Conservation (phyloP, 208 protist genomes). For the Leishmania tarentolae region DNA sequence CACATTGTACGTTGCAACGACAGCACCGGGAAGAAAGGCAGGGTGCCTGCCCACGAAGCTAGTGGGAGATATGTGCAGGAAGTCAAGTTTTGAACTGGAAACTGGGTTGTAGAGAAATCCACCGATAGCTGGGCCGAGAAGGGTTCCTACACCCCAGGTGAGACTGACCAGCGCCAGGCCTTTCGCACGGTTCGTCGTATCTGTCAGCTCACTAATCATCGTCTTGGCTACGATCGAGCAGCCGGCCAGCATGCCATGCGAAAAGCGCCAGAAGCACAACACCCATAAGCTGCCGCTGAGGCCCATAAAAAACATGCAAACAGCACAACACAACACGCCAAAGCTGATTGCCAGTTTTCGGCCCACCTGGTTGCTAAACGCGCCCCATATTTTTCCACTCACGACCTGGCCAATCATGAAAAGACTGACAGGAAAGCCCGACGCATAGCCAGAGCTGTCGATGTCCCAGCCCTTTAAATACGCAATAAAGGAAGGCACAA, state of each 20-base stretch:
- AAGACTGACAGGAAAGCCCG: slow-evolving; percentile 67
- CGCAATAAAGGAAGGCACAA: slow-evolving; percentile 66
- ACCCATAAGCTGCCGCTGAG: slow-evolving; percentile 56
- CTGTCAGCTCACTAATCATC: slow-evolving; percentile 83
- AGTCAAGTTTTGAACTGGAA: slow-evolving; percentile 22
- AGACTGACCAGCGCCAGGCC: slow-evolving; percentile 98
- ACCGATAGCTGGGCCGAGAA: slow-evolving; percentile 67
- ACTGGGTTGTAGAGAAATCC: slow-evolving; percentile 77
- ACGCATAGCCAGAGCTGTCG: slow-evolving; percentile 56
- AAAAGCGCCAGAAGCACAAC: slow-evolving; percentile 72
- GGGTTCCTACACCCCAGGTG: slow-evolving; percentile 74
- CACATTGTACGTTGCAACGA: slow-evolving; percentile 60
- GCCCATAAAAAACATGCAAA: slow-evolving; percentile 73
- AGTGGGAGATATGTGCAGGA: slow-evolving; percentile 23
- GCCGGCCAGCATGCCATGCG: slow-evolving; percentile 70
- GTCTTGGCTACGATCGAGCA: slow-evolving; percentile 79
- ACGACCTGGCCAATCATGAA: slow-evolving; percentile 88
- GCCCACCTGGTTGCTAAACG: slow-evolving; percentile 70
- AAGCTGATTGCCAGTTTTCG: slow-evolving; percentile 53
- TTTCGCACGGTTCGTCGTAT: slow-evolving; percentile 70
- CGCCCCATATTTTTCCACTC: slow-evolving; percentile 70
- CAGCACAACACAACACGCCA: slow-evolving; percentile 54
- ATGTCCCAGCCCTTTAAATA: slow-evolving; percentile 42
- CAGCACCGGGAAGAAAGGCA: slow-evolving; percentile 68
- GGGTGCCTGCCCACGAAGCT: slow-evolving; percentile 53